These are phyloP conservation scores for Botrytis galanthina DNA, from an alignment of 2,329 filamentous ascomycete genomes.

Conservation along the genomic window DNA sequence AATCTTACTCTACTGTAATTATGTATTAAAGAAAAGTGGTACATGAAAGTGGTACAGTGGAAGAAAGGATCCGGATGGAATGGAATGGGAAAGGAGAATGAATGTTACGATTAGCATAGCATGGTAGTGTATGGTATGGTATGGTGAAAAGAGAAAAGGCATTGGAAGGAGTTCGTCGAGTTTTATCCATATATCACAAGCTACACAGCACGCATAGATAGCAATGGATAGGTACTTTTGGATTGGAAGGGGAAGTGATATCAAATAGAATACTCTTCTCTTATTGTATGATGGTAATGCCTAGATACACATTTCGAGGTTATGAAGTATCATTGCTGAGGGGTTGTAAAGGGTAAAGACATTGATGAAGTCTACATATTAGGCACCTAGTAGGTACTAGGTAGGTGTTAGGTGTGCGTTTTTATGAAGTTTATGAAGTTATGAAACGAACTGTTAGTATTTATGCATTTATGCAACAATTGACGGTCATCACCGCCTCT, in stretches of 20 bases:
- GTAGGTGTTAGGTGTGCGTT: background rate
- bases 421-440: slow-evolving; percentile 3
- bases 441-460: background rate
- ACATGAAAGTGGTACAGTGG: background rate
- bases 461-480: slow-evolving; percentile 1
- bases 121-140: background rate
- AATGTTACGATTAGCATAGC: slow-evolving; percentile 1
- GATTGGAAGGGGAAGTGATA: background rate
- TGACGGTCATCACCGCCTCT: background rate
- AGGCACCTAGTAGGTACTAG: no score
- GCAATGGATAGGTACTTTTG: background rate
- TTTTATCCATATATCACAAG: background rate
- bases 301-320: background rate
- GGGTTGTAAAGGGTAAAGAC: background rate
- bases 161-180: slow-evolving; percentile 10
- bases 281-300: background rate
- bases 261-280: slow-evolving; percentile 16
- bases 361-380: background rate
- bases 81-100: background rate
- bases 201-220: background rate
- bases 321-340: background rate
- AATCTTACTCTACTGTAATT: background rate
- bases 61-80: background rate
- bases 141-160: background rate
- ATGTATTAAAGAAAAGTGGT: background rate